A percentile compares a stretch with the other conserved stretches of the same genome.
Conservation (phyloP, 345 rosid species). For the Sonneratia alba region DNA sequence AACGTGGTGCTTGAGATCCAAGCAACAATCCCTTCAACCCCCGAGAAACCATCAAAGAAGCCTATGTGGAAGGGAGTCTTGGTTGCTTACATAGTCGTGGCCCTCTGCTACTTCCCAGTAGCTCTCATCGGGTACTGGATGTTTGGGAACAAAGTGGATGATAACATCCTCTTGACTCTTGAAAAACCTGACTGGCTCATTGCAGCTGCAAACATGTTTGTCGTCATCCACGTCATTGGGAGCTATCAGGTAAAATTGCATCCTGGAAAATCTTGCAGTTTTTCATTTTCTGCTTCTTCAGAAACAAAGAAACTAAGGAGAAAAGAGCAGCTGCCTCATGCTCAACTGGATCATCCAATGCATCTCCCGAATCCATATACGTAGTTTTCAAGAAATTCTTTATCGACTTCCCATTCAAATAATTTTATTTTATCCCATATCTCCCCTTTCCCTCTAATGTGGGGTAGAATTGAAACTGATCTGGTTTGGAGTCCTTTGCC, state of each 20-base stretch:
- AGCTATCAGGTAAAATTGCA: conserved; percentile 44
- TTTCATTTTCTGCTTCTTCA: no score
- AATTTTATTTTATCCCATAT: no score
- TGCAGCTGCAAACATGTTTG: conserved; percentile 63
- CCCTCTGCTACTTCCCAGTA: conserved; percentile 77
- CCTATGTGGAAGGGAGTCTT: conserved; percentile 87
- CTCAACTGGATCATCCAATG: no score
- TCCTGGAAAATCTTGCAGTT: no score
- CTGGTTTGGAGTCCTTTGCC: no score
- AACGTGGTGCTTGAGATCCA: conserved; percentile 87
- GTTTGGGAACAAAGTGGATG: conserved; percentile 53
- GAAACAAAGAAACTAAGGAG: no score
- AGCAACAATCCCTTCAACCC: conserved; percentile 82
- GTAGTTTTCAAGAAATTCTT: no score
- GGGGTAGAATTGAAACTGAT: no score
- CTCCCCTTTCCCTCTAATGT: no score
- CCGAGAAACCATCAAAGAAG: conserved; percentile 65
- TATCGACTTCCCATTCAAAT: no score
- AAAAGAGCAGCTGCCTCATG: no score
- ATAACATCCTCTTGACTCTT: conserved; percentile 56
- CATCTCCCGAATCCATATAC: no score
- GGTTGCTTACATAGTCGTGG: conserved; percentile 55
- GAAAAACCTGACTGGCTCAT: conserved; percentile 64
- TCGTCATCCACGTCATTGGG: conserved; percentile 72
- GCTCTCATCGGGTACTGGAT: conserved; percentile 49